These are phyloP conservation scores for Scutellaria baicalensis DNA, from an alignment of 257 asterid species.

Conservation along the genomic window DNA sequence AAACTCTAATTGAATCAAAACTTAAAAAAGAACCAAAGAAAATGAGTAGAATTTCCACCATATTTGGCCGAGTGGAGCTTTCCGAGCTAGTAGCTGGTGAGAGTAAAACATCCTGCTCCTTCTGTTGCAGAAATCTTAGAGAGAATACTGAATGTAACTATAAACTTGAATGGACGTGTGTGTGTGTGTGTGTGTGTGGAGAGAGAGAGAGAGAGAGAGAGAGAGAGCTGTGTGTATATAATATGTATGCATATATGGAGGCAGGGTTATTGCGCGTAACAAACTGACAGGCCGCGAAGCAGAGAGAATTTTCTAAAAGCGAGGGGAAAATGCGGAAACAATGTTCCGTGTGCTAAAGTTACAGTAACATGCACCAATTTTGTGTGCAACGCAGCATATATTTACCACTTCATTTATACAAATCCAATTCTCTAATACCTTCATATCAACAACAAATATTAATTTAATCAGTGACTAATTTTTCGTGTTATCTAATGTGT, in stretches of 20 bases:
- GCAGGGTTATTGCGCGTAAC: conserved; percentile 27
- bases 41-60: conserved; percentile 33
- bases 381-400: too few species aligned
- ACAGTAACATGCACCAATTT: conserved; percentile 7
- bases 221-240: conserved; percentile 9
- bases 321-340: conserved; percentile 12
- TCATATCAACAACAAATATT: too few species aligned
- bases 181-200: too few species aligned
- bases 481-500: too few species aligned
- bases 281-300: conserved; percentile 24
- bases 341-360: conserved; percentile 16
- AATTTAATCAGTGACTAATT: too few species aligned
- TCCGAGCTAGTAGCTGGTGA: conserved; percentile 83
- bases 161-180: neutral
- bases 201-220: conserved; percentile 11
- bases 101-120: conserved; percentile 66
- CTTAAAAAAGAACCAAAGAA: neutral
- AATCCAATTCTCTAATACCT: too few species aligned
- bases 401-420: too few species aligned
- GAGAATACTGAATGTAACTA: neutral
- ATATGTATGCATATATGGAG: neutral
- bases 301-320: conserved; percentile 16
- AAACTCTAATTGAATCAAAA: neutral
- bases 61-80: conserved; percentile 93
- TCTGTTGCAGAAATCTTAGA: conserved; percentile 1